phyloP scores from a whole-genome alignment of 768 basidiomycete genomes.

The Dendrothele bispora region DNA sequence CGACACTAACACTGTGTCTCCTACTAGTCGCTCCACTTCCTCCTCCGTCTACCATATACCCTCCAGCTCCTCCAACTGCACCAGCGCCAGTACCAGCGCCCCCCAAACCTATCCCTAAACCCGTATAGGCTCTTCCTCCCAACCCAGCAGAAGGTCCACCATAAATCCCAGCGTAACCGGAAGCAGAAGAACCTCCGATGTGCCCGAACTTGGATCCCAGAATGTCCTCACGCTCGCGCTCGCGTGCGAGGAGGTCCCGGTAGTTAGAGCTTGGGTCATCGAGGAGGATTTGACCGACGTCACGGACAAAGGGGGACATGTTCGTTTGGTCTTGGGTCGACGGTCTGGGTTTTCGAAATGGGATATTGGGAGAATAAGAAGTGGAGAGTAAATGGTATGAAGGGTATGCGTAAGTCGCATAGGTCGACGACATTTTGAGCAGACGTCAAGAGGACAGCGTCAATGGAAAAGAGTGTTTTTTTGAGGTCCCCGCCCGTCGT shows the following conservation, averaged over 20 bases:
- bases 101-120: neutral
- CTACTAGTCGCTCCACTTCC: constrained; percentile 83
- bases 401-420: no score
- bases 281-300: constrained; percentile 74
- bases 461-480: no score
- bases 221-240: constrained; percentile 2
- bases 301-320: constrained; percentile 83
- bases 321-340: constrained; percentile 63
- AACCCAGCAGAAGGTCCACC: neutral
- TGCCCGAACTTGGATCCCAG: neutral
- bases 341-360: no score
- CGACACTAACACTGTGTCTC: constrained; percentile 80
- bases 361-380: no score
- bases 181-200: neutral
- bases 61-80: constrained; percentile 4
- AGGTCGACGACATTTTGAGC: no score
- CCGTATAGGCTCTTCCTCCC: neutral
- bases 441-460: no score
- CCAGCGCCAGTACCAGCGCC: neutral
- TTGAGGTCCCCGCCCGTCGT: no score
- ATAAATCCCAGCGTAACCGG: neutral
- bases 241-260: neutral
- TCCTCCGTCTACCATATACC: constrained; percentile 1
- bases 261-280: constrained; percentile 47
- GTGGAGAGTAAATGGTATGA: no score